phyloP scores from a whole-genome alignment of 495 filamentous ascomycete species.

The Monascus purpureus region DNA sequence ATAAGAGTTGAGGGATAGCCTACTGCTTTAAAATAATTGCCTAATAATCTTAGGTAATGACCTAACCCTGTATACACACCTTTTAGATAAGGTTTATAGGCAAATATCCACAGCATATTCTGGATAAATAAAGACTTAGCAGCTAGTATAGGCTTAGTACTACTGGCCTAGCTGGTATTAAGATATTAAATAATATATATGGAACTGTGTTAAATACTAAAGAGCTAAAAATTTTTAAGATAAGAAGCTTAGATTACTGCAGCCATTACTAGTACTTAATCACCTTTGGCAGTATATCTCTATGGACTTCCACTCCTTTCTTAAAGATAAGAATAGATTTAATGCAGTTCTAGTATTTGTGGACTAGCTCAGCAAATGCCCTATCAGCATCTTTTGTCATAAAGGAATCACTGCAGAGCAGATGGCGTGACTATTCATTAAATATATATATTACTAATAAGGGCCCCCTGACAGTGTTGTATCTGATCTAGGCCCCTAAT shows the following conservation, averaged over 20 bases:
- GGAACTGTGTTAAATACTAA: slow-evolving; percentile 4
- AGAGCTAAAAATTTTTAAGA: too few species aligned
- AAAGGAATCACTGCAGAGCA: slow-evolving; percentile 1
- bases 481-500: slow-evolving; percentile 5
- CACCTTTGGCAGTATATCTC: slow-evolving; percentile 9
- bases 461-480: slow-evolving; percentile 3
- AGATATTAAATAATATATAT: slow-evolving; percentile 7
- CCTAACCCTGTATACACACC: too few species aligned
- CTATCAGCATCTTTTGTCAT: slow-evolving; percentile 5
- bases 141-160: too few species aligned
- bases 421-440: slow-evolving; percentile 1
- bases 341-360: slow-evolving; percentile 10
- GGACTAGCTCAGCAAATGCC: slow-evolving; percentile 8
- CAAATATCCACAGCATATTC: too few species aligned
- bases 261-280: too few species aligned
- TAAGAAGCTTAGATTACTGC: too few species aligned
- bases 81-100: too few species aligned
- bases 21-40: too few species aligned
- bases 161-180: slow-evolving; percentile 5
- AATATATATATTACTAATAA: slow-evolving; percentile 2
- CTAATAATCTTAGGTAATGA: too few species aligned
- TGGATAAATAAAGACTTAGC: too few species aligned
- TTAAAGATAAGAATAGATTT: slow-evolving; percentile 3
- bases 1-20: too few species aligned
- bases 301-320: slow-evolving; percentile 13